Conservation (phyloP, 1,284 basidiomycete genomes). For the Termitomyces sp. region DNA sequence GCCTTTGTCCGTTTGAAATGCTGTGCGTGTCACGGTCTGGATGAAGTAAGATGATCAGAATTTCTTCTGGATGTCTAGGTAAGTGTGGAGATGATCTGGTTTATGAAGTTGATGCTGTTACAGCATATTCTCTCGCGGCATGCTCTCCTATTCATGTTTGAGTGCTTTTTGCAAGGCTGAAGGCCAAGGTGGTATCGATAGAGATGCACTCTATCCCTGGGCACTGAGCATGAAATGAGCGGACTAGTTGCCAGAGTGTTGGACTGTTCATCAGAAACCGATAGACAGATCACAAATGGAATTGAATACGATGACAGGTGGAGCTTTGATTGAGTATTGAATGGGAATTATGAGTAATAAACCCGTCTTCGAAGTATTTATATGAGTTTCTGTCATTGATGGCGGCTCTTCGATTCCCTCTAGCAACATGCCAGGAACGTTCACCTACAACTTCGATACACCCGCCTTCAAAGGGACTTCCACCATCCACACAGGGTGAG, state of each 20-base stretch:
- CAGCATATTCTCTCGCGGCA: too few relatives aligned
- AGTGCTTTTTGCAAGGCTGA: not conserved
- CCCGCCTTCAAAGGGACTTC: slow-evolving; percentile 19
- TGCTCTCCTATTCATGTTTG: too few relatives aligned
- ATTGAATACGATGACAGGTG: too few relatives aligned
- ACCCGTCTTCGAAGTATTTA: not conserved
- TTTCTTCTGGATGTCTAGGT: too few relatives aligned
- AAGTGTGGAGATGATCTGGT: too few relatives aligned
- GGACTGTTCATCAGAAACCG: not conserved
- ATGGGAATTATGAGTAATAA: not conserved
- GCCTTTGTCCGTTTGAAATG: not conserved
- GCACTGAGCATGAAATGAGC: not conserved
- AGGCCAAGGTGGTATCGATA: not conserved
- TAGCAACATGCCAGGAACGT: slow-evolving; percentile 17
- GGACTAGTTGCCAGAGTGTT: not conserved
- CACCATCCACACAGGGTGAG: slow-evolving; percentile 20
- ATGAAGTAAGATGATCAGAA: too few relatives aligned
- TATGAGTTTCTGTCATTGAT: not conserved
- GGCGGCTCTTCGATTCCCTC: too few relatives aligned
- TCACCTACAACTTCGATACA: slow-evolving; percentile 21
- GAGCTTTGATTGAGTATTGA: too few relatives aligned
- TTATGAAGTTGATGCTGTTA: too few relatives aligned
- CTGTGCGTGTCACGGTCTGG: not conserved
- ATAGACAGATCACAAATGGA: too few relatives aligned
- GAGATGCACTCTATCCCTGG: not conserved